A percentile compares a stretch with the other conserved stretches of the same genome.
These are phyloP conservation scores for Phytophthora agathidicida DNA, from an alignment of 352 stramenopile species.

Conservation along the genomic window DNA sequence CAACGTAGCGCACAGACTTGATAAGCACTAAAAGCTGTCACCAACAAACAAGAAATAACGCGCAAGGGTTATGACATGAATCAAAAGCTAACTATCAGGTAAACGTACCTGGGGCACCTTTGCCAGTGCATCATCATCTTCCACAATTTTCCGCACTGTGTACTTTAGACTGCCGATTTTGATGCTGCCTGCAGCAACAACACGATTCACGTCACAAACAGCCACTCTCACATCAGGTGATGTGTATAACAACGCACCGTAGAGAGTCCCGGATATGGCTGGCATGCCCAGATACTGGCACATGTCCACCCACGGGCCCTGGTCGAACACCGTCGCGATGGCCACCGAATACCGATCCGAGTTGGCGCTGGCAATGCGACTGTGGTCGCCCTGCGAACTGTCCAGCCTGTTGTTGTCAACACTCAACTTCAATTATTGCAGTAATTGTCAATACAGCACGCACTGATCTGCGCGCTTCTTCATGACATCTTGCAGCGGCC, in stretches of 20 bases:
- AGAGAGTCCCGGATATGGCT: constrained; percentile 56
- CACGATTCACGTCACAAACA: background rate
- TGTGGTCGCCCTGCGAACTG: constrained; percentile 36
- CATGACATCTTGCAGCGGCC: constrained; percentile 78
- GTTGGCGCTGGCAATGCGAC: constrained; percentile 45
- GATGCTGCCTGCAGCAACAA: constrained; percentile 51
- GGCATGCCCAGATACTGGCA: constrained; percentile 61
- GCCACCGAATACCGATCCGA: constrained; percentile 47
- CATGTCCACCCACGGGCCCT: constrained; percentile 85
- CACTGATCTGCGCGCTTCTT: constrained; percentile 67
- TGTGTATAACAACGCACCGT: constrained; percentile 45
- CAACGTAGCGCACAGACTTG: constrained; percentile 82
- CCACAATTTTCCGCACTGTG: constrained; percentile 61
- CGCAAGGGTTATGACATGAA: background rate
- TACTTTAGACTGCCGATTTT: constrained; percentile 68
- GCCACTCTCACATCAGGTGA: background rate
- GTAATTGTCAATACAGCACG: constrained; percentile 6
- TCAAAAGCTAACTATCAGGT: background rate
- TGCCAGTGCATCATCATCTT: constrained; percentile 63
- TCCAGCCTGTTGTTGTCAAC: constrained; percentile 43
- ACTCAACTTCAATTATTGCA: background rate
- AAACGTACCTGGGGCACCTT: constrained; percentile 57
- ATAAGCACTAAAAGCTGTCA: constrained; percentile 72
- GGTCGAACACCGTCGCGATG: constrained; percentile 79
- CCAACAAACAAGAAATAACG: background rate